Evolutionary conservation across 331 rosid genomes (phyloP).

Genomic region (Spiraea crenata): DNA sequence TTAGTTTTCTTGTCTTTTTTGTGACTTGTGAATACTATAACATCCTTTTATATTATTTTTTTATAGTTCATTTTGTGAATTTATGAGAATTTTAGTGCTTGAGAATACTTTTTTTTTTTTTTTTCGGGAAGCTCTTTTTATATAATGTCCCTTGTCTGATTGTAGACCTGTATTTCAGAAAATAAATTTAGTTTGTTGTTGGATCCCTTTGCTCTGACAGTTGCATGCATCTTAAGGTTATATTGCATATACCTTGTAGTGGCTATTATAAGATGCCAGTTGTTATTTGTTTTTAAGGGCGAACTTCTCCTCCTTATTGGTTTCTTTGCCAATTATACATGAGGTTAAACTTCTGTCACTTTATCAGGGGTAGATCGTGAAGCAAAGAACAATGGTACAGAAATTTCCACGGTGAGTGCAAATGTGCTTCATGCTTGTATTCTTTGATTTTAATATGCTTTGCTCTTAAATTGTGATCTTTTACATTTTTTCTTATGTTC

Average conservation of each 20-base stretch:
- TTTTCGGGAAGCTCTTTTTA: neutral
- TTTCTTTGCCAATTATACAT: neutral
- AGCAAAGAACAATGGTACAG: slow-evolving; percentile 33
- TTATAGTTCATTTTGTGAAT: neutral
- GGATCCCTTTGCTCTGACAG: neutral
- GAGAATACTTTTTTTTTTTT: neutral
- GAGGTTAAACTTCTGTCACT: neutral
- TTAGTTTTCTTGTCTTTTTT: neutral
- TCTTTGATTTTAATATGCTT: neutral
- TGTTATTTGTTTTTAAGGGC: no score
- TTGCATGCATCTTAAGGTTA: neutral
- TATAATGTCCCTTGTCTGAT: neutral
- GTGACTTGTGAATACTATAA: neutral
- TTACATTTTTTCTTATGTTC: neutral
- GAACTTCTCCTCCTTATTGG: neutral
- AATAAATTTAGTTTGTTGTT: neutral
- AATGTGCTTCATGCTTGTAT: slow-evolving; percentile 15
- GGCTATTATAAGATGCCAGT: neutral
- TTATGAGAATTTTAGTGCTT: neutral
- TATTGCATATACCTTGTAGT: neutral
- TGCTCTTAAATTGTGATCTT: neutral
- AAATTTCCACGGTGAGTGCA: slow-evolving; percentile 50
- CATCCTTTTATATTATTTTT: neutral
- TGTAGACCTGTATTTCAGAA: neutral
- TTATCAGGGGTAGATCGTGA: slow-evolving; percentile 47